phyloP scores from a whole-genome alignment of 768 basidiomycete genomes.

The Peribolospora kevripleyi region DNA sequence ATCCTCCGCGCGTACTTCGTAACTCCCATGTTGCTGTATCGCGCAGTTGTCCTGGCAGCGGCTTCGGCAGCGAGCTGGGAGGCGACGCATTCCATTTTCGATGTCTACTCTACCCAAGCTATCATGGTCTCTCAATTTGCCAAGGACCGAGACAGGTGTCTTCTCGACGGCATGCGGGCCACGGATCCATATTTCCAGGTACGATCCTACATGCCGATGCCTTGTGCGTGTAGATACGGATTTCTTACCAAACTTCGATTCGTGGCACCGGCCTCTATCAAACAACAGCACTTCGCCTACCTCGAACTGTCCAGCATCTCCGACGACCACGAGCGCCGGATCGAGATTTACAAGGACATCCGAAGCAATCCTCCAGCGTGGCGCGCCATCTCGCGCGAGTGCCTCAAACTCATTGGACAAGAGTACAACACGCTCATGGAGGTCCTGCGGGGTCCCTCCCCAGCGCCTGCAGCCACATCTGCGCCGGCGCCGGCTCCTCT shows the following conservation, averaged over 20 bases:
- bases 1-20: constrained; percentile 5
- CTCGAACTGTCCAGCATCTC: constrained; percentile 9
- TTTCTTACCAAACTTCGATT: too few species aligned
- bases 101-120: constrained; percentile 10
- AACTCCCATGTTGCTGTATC: constrained; percentile 2
- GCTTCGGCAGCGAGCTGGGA: not conserved
- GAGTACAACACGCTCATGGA: constrained; percentile 5
- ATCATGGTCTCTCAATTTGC: constrained; percentile 8
- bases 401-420: constrained; percentile 7
- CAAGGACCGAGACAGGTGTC: constrained; percentile 5
- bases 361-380: constrained; percentile 4
- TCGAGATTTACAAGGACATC: constrained; percentile 11
- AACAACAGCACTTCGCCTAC: constrained; percentile 6
- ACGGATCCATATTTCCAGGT: constrained; percentile 8
- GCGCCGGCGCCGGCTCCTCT: too few species aligned
- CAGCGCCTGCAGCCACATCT: too few species aligned
- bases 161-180: constrained; percentile 7
- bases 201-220: not conserved
- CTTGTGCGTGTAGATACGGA: too few species aligned
- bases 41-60: not conserved
- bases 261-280: not conserved
- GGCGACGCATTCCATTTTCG: constrained; percentile 5
- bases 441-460: too few species aligned
- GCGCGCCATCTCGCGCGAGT: constrained; percentile 8
- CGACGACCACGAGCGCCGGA: constrained; percentile 1